Evolutionary conservation across 768 basidiomycete species (phyloP).

Genomic region (Russula sp.): DNA sequence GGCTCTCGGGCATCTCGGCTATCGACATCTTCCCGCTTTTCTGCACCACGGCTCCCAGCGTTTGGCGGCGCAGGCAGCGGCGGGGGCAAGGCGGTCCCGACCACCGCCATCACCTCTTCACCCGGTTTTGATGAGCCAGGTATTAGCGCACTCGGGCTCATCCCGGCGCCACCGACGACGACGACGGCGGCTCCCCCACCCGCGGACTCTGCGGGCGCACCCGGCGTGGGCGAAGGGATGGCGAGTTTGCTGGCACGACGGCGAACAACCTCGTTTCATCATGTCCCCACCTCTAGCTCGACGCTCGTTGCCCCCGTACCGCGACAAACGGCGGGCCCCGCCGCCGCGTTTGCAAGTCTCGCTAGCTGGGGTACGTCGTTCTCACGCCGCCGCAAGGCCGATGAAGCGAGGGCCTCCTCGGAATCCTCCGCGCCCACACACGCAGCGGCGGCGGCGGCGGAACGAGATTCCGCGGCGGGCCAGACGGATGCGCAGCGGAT

Average conservation of each 20-base stretch:
- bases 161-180: constrained; percentile 13
- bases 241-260: constrained; percentile 37
- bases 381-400: constrained; percentile 14
- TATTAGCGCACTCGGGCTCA: neutral
- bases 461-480: neutral
- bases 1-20: constrained; percentile 65
- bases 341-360: constrained; percentile 26
- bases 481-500: constrained; percentile 3
- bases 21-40: constrained; percentile 64
- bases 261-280: constrained; percentile 57
- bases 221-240: constrained; percentile 55
- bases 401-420: neutral
- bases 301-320: constrained; percentile 25
- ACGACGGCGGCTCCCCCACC: constrained; percentile 40
- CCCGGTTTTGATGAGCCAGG: constrained; percentile 18
- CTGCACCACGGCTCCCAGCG: constrained; percentile 52
- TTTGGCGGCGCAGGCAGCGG: constrained; percentile 56
- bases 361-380: constrained; percentile 24
- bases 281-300: constrained; percentile 34
- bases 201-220: constrained; percentile 43
- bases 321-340: constrained; percentile 23
- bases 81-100: constrained; percentile 50
- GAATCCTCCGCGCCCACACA: neutral
- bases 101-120: constrained; percentile 41
- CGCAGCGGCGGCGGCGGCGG: neutral